These are phyloP conservation scores for Pluteus cervinus DNA, from an alignment of 768 basidiomycete species.

Conservation along the genomic window DNA sequence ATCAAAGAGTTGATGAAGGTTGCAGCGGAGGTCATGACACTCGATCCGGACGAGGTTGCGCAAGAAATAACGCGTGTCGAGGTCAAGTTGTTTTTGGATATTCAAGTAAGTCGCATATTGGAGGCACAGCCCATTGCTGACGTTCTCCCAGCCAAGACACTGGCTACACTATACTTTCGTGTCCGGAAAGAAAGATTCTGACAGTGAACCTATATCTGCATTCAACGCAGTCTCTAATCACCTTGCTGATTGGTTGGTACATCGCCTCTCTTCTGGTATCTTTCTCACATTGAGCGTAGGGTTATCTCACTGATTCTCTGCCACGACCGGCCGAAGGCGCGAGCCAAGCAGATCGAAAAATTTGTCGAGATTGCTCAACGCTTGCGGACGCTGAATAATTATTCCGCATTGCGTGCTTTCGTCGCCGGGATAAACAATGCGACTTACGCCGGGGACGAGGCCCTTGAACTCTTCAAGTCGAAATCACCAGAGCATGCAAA, in stretches of 20 bases:
- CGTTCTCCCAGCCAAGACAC: slow-evolving; percentile 63
- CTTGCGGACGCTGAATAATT: slow-evolving; percentile 83
- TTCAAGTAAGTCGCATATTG: slow-evolving; percentile 57
- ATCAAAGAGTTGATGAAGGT: slow-evolving; percentile 58
- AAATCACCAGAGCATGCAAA: slow-evolving; percentile 69
- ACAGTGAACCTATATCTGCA: slow-evolving; percentile 59
- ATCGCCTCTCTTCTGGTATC: slow-evolving; percentile 1
- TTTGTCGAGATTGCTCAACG: slow-evolving; percentile 80
- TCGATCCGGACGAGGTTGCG: slow-evolving; percentile 66
- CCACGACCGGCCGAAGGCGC: slow-evolving; percentile 68
- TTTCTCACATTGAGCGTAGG: slow-evolving; percentile 38
- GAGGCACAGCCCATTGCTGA: background rate
- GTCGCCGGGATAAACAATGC: slow-evolving; percentile 91
- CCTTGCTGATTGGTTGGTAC: slow-evolving; percentile 67
- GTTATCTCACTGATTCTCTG: slow-evolving; percentile 87
- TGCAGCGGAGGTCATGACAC: slow-evolving; percentile 48
- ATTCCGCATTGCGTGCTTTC: slow-evolving; percentile 86
- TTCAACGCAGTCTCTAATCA: slow-evolving; percentile 79
- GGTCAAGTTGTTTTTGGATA: slow-evolving; percentile 62
- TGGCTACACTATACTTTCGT: slow-evolving; percentile 78
- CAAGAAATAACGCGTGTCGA: slow-evolving; percentile 81
- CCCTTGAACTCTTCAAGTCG: slow-evolving; percentile 66
- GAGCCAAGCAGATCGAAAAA: slow-evolving; percentile 83
- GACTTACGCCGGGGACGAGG: slow-evolving; percentile 69
- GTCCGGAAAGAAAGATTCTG: slow-evolving; percentile 57